A percentile compares a stretch with the other conserved stretches of the same genome.
Evolutionary conservation across 2,329 filamentous ascomycete species (phyloP).

Genomic region (Paraphaeosphaeria minitans): DNA sequence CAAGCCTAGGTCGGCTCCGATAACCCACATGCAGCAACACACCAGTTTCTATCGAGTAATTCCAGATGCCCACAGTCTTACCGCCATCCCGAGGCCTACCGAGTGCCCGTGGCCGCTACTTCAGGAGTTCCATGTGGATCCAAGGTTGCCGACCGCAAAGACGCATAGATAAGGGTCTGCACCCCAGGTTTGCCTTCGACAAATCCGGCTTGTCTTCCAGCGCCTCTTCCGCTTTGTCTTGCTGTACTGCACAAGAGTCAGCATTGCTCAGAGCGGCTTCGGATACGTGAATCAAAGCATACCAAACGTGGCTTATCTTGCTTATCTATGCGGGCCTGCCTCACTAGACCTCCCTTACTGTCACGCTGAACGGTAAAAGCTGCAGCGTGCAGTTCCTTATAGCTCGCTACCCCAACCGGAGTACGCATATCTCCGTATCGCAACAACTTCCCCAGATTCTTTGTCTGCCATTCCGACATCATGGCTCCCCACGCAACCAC

Average conservation of each 20-base stretch:
- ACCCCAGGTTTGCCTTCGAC: conserved; percentile 38
- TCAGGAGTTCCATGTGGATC: conserved; percentile 21
- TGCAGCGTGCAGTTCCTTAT: conserved; percentile 20
- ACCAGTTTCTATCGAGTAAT: conserved; percentile 45
- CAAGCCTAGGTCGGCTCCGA: conserved; percentile 28
- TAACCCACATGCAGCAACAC: conserved; percentile 33
- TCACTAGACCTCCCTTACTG: conserved; percentile 13
- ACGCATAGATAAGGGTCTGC: conserved; percentile 41
- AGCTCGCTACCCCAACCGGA: conserved; percentile 22
- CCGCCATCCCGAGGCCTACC: conserved; percentile 15
- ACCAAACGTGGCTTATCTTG: conserved; percentile 37
- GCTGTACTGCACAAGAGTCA: conserved; percentile 10
- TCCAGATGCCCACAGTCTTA: conserved; percentile 8
- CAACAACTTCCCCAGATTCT: conserved; percentile 8
- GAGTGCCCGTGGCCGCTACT: conserved; percentile 26
- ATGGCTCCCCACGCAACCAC: conserved; percentile 48
- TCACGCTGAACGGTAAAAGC: background rate
- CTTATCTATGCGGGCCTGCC: conserved; percentile 37
- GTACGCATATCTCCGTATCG: conserved; percentile 7
- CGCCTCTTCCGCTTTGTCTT: conserved; percentile 12
- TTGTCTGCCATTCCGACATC: conserved; percentile 17
- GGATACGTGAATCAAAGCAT: conserved; percentile 13
- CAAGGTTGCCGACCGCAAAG: conserved; percentile 16
- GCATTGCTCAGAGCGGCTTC: conserved; percentile 11
- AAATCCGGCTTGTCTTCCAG: conserved; percentile 17